Evolutionary conservation across 1,139 yeast species (phyloP), one percentile per base, ranked within the genome.

Genomic region (Groenewaldozyma auringiensis): DNA sequence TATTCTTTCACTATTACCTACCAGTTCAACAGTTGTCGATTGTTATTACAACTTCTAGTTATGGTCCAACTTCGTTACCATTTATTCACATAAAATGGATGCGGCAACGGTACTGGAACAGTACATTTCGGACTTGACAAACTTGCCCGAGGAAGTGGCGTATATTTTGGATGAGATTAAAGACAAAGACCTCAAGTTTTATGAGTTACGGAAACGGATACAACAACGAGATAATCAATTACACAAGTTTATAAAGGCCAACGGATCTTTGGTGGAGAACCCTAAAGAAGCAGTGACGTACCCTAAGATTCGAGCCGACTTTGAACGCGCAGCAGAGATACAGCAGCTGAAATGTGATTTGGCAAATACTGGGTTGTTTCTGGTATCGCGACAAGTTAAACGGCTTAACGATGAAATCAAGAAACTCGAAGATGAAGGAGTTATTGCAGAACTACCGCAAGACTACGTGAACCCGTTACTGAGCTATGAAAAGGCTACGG

Each of bases 91-190:
- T n/a, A 40, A 36, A 21, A 81, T 81, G 85, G 92, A 83, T 60
- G 83, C 89, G 3, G 83, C 88, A 11, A 73, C 83, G 3, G 77
- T 81, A n/a, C 65, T 83, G 36, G 92, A 83, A 54, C 84, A 82
- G 58, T 81, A 81, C 53, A 77, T 83, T 3, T 83, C 81, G 54
- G 87, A 82, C 58, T 67, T 92, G 46, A 79, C 92, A 22, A 92
- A 89, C 59, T 72, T 92, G 37, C 96, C 96, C n/a, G 79, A 87
- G 9, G 98, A 92, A 64, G 76, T 92, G 42, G 81, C 81, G 47
- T 87, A 84, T 59, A 68, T 87, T 37, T 68, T 92, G 45, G 87
- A 85, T 45, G 97, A 92, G 63, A 73, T 92, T 43, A 76, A 82
- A 45, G 76, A 72, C 45, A 78, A 82, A 51, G 98, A 92, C 60